Evolutionary conservation across 768 basidiomycete species (phyloP), one percentile per base, ranked within the genome.

Genomic region (Auricularia sp.): DNA sequence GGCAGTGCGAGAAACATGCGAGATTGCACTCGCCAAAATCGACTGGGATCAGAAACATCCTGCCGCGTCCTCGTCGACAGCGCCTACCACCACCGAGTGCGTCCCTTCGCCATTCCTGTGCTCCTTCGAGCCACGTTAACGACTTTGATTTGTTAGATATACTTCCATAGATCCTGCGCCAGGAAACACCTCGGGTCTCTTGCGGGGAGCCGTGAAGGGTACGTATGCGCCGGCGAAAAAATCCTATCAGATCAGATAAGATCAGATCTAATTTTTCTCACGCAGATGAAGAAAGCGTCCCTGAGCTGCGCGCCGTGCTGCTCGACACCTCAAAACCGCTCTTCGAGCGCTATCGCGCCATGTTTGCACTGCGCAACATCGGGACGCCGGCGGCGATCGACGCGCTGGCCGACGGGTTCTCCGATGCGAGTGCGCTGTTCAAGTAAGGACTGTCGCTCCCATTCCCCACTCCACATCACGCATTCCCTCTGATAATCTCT

Each of bases 341-440:
- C 0, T 99, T 98, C 71, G 86, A 91, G 69, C 86, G 97, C 34
- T 99, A 99, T 73, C 86, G 97, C 11, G 96, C 97, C 56, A 98
- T 99, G 97, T 99, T 99, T 73, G 89, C 93, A 1, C 82, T 99
- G 56, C 85, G 97, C 43, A 97, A 99, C 73, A 89, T 94, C n/a
- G 90, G 91, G 36, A 87, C 88, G 1, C 80, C 85, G 18, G 83
- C 81, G 3, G 95, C 95, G 2, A 90, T 99, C 4, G 85, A 93
- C 67, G 94, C 95, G 5, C 87, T 99, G 34, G 91, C 94, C 0
- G 84, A 85, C 51, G 97, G 97, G 2, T 98, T 99, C 75, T 75
- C 79, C 1, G 96, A 99, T 67, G 85, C 87, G 62, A 92, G 89
- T 67, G 92, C 89, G 1, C 79, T 99, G 29, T 98, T 99, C 87